A percentile compares a stretch with the other conserved stretches of the same genome.
These are phyloP conservation scores for Nemania diffusa DNA, from an alignment of 2,329 filamentous ascomycete genomes.

Conservation along the genomic window DNA sequence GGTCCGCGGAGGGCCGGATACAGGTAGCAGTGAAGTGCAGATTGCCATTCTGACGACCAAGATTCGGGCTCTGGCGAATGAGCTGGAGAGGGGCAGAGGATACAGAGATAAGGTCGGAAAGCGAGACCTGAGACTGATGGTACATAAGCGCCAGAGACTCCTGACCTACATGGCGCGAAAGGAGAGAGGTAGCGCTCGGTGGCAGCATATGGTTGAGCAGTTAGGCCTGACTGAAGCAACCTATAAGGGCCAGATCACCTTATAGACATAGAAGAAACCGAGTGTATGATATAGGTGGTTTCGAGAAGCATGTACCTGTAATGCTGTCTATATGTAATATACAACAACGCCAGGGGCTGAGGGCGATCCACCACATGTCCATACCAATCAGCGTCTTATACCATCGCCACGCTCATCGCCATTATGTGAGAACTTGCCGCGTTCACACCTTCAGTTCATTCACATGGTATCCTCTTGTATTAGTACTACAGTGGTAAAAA, in stretches of 20 bases:
- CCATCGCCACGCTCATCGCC: constrained; percentile 22
- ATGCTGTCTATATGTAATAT: constrained; percentile 54
- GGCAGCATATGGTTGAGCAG: constrained; percentile 84
- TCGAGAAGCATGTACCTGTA: constrained; percentile 46
- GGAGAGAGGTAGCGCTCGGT: constrained; percentile 90
- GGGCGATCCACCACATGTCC: constrained; percentile 24
- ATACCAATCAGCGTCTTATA: constrained; percentile 18
- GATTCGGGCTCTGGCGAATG: constrained; percentile 82
- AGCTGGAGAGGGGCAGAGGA: constrained; percentile 72
- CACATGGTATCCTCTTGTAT: constrained; percentile 51
- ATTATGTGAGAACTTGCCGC: constrained; percentile 33
- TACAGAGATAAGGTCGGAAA: constrained; percentile 95
- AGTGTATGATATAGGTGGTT: constrained; percentile 41
- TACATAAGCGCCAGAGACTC: constrained; percentile 90
- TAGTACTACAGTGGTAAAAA: constrained; percentile 58
- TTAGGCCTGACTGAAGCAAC: constrained; percentile 88
- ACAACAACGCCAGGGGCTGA: constrained; percentile 41
- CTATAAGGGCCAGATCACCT: constrained; percentile 88
- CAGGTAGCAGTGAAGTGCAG: constrained; percentile 96
- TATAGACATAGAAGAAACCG: constrained; percentile 59
- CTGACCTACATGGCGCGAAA: constrained; percentile 87
- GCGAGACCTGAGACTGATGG: constrained; percentile 83
- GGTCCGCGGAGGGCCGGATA: constrained; percentile 84
- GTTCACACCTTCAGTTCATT: constrained; percentile 36
- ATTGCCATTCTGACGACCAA: constrained; percentile 94